Conservation (phyloP, 352 stramenopile species). For the Halophytophthora polymorphica region DNA sequence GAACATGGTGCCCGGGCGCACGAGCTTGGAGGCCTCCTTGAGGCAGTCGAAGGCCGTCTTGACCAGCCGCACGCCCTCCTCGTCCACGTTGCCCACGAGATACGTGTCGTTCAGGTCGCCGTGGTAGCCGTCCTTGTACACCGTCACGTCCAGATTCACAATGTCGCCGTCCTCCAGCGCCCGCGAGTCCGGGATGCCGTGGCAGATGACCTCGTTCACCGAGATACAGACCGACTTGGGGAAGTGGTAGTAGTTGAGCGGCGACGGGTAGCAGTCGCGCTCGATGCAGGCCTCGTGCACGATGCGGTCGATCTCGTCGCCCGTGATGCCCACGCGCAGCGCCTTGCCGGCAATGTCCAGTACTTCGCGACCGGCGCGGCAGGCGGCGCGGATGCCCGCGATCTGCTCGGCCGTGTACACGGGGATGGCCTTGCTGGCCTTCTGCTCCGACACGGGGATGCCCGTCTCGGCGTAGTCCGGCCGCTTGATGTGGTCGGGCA, state of each 20-base stretch:
- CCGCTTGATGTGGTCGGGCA: conserved; percentile 72
- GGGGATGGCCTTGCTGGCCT: conserved; percentile 70
- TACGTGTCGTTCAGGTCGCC: conserved; percentile 98
- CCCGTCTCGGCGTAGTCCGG: conserved; percentile 90
- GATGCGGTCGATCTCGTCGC: conserved; percentile 95
- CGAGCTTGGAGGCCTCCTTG: conserved; percentile 66
- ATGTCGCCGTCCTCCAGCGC: conserved; percentile 95
- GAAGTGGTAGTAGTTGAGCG: conserved; percentile 97
- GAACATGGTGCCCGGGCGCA: conserved; percentile 94
- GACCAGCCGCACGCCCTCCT: conserved; percentile 86
- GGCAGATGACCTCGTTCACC: conserved; percentile 95
- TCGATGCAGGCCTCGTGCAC: conserved; percentile 91
- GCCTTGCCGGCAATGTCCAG: conserved; percentile 90
- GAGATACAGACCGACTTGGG: conserved; percentile 86
- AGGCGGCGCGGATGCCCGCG: conserved; percentile 88
- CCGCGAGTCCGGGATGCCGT: conserved; percentile 95
- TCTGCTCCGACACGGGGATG: conserved; percentile 51
- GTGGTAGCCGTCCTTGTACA: conserved; percentile 96
- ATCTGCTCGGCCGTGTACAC: conserved; percentile 93
- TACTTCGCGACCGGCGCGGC: conserved; percentile 86
- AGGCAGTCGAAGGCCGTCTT: conserved; percentile 94
- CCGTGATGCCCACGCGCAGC: conserved; percentile 87
- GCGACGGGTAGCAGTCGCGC: conserved; percentile 92
- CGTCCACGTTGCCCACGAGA: conserved; percentile 94
- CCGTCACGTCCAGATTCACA: conserved; percentile 96